Evolutionary conservation across 2,329 filamentous ascomycete genomes (phyloP).

Genomic region (Trichoderma sp.): DNA sequence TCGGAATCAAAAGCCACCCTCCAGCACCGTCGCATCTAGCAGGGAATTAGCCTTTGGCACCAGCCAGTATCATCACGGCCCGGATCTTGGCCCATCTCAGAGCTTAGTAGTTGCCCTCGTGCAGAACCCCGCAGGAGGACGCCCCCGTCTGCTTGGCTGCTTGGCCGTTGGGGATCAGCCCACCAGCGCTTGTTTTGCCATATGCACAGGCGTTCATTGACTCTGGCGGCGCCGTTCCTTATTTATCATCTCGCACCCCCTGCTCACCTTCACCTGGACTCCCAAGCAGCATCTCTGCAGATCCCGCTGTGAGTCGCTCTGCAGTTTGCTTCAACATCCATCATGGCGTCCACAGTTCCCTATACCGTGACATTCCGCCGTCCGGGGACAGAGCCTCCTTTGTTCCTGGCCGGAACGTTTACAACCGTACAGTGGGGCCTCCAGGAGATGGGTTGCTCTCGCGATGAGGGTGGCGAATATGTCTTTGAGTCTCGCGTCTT

Average conservation of each 20-base stretch:
- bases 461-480: slow-evolving; percentile 54
- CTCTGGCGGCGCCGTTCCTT: slow-evolving; percentile 6
- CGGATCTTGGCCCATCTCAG: neutral
- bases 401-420: slow-evolving; percentile 71
- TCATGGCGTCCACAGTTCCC: slow-evolving; percentile 34
- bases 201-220: slow-evolving; percentile 10
- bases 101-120: neutral
- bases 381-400: slow-evolving; percentile 62
- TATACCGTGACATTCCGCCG: slow-evolving; percentile 64
- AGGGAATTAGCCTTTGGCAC: slow-evolving; percentile 7
- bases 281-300: neutral
- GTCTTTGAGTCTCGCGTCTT: slow-evolving; percentile 60
- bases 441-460: slow-evolving; percentile 62
- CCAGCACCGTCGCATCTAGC: slow-evolving; percentile 9
- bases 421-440: slow-evolving; percentile 67
- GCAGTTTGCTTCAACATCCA: slow-evolving; percentile 2
- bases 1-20: slow-evolving; percentile 14
- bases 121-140: slow-evolving; percentile 20
- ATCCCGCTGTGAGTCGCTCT: slow-evolving; percentile 1
- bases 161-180: neutral
- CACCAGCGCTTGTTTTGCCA: slow-evolving; percentile 7
- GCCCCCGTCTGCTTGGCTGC: neutral
- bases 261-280: neutral
- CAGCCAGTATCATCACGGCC: slow-evolving; percentile 14
- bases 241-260: neutral